phyloP scores from a whole-genome alignment of 2,329 filamentous ascomycete genomes.

The Paecilomyces sp. region DNA sequence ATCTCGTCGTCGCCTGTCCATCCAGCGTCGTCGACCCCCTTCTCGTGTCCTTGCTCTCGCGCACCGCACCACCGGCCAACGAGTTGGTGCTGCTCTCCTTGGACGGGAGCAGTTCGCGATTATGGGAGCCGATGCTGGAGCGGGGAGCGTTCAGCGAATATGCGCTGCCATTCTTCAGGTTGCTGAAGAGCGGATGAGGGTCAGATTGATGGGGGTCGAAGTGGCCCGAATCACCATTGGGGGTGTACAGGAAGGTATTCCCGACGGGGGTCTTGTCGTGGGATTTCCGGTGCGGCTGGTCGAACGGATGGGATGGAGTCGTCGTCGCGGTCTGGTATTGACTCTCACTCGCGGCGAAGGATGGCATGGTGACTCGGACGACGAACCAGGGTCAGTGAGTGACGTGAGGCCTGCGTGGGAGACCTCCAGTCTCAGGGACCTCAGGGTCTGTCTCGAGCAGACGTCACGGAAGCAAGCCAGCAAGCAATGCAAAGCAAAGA shows the following conservation, averaged over 20 bases:
- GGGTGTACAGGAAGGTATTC: slow-evolving; percentile 41
- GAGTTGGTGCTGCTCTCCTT: slow-evolving; percentile 45
- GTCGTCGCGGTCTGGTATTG: slow-evolving; percentile 25
- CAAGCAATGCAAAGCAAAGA: no score
- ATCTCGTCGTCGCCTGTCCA: slow-evolving; percentile 15
- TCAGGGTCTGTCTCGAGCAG: background rate
- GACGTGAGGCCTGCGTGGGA: slow-evolving; percentile 25
- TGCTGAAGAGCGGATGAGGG: slow-evolving; percentile 25
- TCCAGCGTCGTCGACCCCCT: slow-evolving; percentile 22
- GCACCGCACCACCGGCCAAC: slow-evolving; percentile 25
- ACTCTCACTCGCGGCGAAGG: slow-evolving; percentile 26
- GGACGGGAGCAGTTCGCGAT: slow-evolving; percentile 31
- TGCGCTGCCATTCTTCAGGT: slow-evolving; percentile 48
- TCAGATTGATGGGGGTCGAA: slow-evolving; percentile 32
- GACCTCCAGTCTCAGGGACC: slow-evolving; percentile 1
- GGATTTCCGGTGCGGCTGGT: slow-evolving; percentile 34
- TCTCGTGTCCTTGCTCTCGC: slow-evolving; percentile 24
- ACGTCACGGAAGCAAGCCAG: background rate
- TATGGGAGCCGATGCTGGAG: slow-evolving; percentile 37
- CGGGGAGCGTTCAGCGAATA: slow-evolving; percentile 53
- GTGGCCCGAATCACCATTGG: slow-evolving; percentile 36
- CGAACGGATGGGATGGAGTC: slow-evolving; percentile 30
- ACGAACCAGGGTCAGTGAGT: slow-evolving; percentile 10
- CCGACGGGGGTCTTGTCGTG: slow-evolving; percentile 38
- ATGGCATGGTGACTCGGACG: slow-evolving; percentile 26